These are phyloP conservation scores for Kazachstania sp. DNA, from an alignment of 1,139 yeast genomes.

Conservation along the genomic window DNA sequence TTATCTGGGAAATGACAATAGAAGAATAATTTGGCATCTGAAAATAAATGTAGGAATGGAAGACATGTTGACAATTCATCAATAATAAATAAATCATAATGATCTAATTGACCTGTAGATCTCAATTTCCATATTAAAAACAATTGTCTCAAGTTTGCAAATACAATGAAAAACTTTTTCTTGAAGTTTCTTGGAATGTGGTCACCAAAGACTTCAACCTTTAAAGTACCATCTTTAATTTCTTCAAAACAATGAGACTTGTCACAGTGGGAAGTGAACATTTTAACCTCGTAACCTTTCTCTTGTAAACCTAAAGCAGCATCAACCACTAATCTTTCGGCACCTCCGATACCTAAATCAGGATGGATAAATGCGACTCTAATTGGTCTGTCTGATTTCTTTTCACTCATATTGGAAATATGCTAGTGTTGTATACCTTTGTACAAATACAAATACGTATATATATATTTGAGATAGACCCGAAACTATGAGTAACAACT, in stretches of 20 bases:
- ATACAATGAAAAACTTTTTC: conserved; percentile 67
- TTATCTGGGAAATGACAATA: conserved; percentile 97
- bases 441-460: too few species aligned
- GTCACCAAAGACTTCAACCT: conserved; percentile 74
- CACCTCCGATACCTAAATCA: conserved; percentile 95
- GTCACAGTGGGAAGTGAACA: conserved; percentile 89
- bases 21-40: conserved; percentile 45
- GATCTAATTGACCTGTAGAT: conserved; percentile 38
- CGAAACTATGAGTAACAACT: too few species aligned
- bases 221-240: conserved; percentile 46
- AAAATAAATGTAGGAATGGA: conserved; percentile 56
- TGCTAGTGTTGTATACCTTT: too few species aligned
- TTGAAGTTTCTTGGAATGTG: conserved; percentile 59
- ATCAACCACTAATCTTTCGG: conserved; percentile 90
- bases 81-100: conserved; percentile 66
- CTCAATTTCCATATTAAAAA: conserved; percentile 50
- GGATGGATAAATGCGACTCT: conserved; percentile 87
- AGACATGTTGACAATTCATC: conserved; percentile 86
- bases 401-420: neutral
- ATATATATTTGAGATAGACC: too few species aligned
- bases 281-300: conserved; percentile 53
- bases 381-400: conserved; percentile 30
- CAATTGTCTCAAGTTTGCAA: conserved; percentile 77
- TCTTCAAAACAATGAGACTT: conserved; percentile 84
- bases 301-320: conserved; percentile 83